Conservation (phyloP, 2,329 filamentous ascomycete species). For the Penicillium brevicompactum region DNA sequence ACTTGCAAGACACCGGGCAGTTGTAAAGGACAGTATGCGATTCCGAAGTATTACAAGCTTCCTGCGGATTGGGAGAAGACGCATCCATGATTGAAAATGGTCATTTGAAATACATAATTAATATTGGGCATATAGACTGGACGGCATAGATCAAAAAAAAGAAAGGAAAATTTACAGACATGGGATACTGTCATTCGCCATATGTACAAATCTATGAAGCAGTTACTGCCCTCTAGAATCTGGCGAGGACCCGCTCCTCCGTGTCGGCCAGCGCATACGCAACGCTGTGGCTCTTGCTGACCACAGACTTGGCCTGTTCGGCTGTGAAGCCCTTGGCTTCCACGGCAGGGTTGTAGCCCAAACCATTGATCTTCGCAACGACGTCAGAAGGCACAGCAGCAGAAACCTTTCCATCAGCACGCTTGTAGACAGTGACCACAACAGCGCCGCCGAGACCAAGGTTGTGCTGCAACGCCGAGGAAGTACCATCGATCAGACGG, state of each 20-base stretch:
- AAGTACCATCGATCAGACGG: slow-evolving; percentile 68
- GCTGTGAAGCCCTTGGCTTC: slow-evolving; percentile 86
- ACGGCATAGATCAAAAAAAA: not conserved
- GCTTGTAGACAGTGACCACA: slow-evolving; percentile 85
- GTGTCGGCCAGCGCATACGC: slow-evolving; percentile 80
- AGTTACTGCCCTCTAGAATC: slow-evolving; percentile 52
- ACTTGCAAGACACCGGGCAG: slow-evolving; percentile 33
- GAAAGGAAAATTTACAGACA: not conserved
- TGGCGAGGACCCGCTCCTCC: slow-evolving; percentile 70
- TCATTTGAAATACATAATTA: not conserved
- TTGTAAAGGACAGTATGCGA: slow-evolving; percentile 43
- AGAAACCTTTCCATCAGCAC: slow-evolving; percentile 73
- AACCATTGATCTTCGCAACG: slow-evolving; percentile 65
- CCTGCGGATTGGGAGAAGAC: slow-evolving; percentile 38
- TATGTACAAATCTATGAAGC: slow-evolving; percentile 17
- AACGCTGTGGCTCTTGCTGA: slow-evolving; percentile 69
- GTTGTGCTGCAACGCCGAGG: slow-evolving; percentile 84
- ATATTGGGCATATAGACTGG: not conserved
- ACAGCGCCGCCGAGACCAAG: slow-evolving; percentile 87
- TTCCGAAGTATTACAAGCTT: slow-evolving; percentile 41
- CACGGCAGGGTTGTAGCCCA: slow-evolving; percentile 91
- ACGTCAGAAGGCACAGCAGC: slow-evolving; percentile 61
- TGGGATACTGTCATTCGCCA: slow-evolving; percentile 1
- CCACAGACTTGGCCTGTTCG: slow-evolving; percentile 67
- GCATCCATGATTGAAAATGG: slow-evolving; percentile 23